phyloP scores from a whole-genome alignment of 2,329 filamentous ascomycete genomes.

The Chaetomium strumarium region DNA sequence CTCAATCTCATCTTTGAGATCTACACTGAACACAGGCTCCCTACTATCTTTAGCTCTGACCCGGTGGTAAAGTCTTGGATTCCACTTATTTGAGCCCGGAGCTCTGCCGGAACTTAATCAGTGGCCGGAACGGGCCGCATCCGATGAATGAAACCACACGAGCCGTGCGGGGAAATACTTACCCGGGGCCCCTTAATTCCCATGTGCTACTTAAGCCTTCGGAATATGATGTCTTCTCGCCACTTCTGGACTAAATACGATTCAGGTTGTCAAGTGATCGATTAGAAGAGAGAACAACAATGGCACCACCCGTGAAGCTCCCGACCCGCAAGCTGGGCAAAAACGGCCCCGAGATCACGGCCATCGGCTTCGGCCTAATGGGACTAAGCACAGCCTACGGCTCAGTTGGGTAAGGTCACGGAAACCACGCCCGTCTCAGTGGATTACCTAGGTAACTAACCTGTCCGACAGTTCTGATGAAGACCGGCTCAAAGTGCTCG shows the following conservation, averaged over 20 bases:
- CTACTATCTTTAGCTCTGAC: too few relatives aligned
- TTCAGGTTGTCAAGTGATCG: background rate
- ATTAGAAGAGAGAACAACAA: background rate
- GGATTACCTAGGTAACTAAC: background rate
- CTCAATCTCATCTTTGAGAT: too few relatives aligned
- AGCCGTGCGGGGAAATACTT: conserved; percentile 3
- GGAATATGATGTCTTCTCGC: background rate
- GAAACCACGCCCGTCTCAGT: background rate
- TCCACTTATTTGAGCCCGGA: too few relatives aligned
- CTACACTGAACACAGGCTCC: too few relatives aligned
- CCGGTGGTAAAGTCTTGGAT: too few relatives aligned
- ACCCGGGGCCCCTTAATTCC: background rate
- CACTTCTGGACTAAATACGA: background rate
- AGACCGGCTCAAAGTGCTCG: conserved; percentile 20
- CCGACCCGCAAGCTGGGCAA: conserved; percentile 43
- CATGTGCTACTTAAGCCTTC: background rate
- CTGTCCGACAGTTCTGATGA: conserved; percentile 5
- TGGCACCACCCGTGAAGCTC: conserved; percentile 19
- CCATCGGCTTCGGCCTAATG: conserved; percentile 51
- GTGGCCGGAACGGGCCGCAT: background rate
- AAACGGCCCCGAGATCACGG: conserved; percentile 46
- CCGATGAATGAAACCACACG: background rate
- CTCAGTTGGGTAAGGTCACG: conserved; percentile 14
- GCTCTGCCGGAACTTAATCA: background rate
- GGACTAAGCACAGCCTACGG: conserved; percentile 39